These are phyloP conservation scores for Irpex rosettiformis DNA, from an alignment of 1,284 basidiomycete genomes.

Conservation along the genomic window DNA sequence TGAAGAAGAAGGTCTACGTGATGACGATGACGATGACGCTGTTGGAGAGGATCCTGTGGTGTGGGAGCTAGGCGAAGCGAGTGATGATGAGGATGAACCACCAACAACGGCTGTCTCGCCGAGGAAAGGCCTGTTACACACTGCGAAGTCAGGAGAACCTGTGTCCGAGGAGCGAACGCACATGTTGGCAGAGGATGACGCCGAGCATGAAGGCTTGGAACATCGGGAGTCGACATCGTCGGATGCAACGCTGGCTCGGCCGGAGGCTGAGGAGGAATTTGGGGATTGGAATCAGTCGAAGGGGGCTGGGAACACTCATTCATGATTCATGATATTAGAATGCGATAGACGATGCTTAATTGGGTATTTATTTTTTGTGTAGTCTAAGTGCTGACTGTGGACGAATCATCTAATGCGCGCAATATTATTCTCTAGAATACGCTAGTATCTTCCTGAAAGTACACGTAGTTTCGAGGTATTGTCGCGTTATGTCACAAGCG, in stretches of 20 bases:
- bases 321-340: not conserved
- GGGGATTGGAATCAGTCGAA: slow-evolving; percentile 22
- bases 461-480: too few relatives aligned
- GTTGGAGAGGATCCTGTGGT: slow-evolving; percentile 38
- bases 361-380: slow-evolving; percentile 3
- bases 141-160: not conserved
- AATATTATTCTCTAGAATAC: not conserved
- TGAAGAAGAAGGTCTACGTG: slow-evolving; percentile 36
- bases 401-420: slow-evolving; percentile 5
- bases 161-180: slow-evolving; percentile 22
- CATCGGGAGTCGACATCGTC: slow-evolving; percentile 34
- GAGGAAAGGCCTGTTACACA: slow-evolving; percentile 6
- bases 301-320: not conserved
- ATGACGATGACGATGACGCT: slow-evolving; percentile 30
- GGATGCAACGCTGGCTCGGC: slow-evolving; percentile 33
- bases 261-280: slow-evolving; percentile 27
- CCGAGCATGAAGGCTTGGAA: slow-evolving; percentile 23
- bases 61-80: slow-evolving; percentile 67
- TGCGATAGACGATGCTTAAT: not conserved
- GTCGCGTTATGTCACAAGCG: not conserved
- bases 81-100: slow-evolving; percentile 51
- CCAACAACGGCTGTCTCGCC: slow-evolving; percentile 8
- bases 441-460: not conserved
- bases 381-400: slow-evolving; percentile 1
- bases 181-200: slow-evolving; percentile 24